A percentile compares a stretch with the other conserved stretches of the same genome.
These are phyloP conservation scores for Neocatenulostroma microsporum DNA, from an alignment of 2,329 filamentous ascomycete species.

Conservation along the genomic window DNA sequence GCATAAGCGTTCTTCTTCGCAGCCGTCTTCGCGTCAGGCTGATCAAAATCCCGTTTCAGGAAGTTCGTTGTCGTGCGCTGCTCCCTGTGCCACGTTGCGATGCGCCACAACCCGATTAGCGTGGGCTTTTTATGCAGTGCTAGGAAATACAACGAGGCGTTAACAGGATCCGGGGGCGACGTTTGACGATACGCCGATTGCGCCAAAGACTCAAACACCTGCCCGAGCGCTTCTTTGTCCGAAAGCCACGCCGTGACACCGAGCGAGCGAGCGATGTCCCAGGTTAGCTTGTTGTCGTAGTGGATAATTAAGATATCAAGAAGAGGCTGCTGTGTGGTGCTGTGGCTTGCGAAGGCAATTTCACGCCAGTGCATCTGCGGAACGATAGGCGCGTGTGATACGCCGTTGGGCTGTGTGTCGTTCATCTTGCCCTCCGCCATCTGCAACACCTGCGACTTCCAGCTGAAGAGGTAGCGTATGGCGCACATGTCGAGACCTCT, in stretches of 20 bases:
- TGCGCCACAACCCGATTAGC: constrained; percentile 85
- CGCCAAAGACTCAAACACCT: constrained; percentile 83
- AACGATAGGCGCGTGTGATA: constrained; percentile 8
- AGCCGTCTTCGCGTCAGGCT: constrained; percentile 77
- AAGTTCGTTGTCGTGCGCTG: constrained; percentile 72
- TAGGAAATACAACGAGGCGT: constrained; percentile 86
- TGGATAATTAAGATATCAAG: constrained; percentile 66
- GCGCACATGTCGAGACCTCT: constrained; percentile 22
- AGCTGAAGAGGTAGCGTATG: constrained; percentile 26
- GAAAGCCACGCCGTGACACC: constrained; percentile 94
- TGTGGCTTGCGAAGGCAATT: constrained; percentile 80
- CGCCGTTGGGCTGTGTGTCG: constrained; percentile 10
- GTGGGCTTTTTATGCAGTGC: constrained; percentile 83
- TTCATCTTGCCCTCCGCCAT: neutral
- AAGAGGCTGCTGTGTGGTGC: constrained; percentile 79
- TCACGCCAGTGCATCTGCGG: constrained; percentile 58
- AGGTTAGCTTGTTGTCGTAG: constrained; percentile 70
- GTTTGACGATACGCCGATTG: constrained; percentile 87
- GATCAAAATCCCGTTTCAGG: constrained; percentile 82
- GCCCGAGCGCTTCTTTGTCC: constrained; percentile 65
- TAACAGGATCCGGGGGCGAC: constrained; percentile 79
- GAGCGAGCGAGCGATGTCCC: constrained; percentile 76
- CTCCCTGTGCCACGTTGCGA: constrained; percentile 83
- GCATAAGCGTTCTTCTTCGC: constrained; percentile 97
- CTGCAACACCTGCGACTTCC: constrained; percentile 22